phyloP scores from a whole-genome alignment of 805 yeast species.

The Blastobotrys americana region DNA sequence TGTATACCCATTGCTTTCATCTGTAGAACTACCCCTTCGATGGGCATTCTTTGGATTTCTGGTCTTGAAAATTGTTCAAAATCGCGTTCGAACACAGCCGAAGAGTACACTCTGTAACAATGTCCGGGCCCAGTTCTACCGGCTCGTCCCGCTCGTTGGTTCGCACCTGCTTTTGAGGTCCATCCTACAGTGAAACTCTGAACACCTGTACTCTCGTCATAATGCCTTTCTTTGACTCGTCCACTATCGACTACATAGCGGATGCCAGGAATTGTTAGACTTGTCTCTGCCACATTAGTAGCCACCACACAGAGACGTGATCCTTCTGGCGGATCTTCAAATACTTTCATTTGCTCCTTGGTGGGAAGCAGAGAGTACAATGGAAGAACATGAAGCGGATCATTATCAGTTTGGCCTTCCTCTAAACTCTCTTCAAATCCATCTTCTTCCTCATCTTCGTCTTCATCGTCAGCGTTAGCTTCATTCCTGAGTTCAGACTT shows the following conservation, averaged over 20 bases:
- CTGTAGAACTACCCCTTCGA: constrained; percentile 87
- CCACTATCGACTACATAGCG: constrained; percentile 95
- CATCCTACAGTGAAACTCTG: constrained; percentile 88
- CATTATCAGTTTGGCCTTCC: constrained; percentile 73
- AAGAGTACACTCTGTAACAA: constrained; percentile 83
- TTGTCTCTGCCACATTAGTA: constrained; percentile 96
- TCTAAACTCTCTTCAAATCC: constrained; percentile 44
- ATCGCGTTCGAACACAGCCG: constrained; percentile 86
- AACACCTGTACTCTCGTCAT: constrained; percentile 76
- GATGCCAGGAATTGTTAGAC: constrained; percentile 92
- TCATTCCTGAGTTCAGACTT: constrained; percentile 27
- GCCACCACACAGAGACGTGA: constrained; percentile 88
- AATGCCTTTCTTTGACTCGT: constrained; percentile 80
- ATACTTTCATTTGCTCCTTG: constrained; percentile 87
- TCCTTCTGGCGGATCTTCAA: constrained; percentile 76
- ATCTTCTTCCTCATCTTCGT: constrained; percentile 44
- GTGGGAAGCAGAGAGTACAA: constrained; percentile 92
- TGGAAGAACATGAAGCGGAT: constrained; percentile 83
- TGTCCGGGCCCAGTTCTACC: constrained; percentile 99
- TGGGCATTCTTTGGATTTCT: constrained; percentile 91
- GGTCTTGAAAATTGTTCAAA: constrained; percentile 80
- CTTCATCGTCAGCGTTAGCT: constrained; percentile 38
- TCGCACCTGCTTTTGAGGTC: constrained; percentile 93
- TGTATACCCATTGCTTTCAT: constrained; percentile 98
- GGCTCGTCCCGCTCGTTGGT: constrained; percentile 93